These are phyloP conservation scores for Daldinia childiae DNA, from an alignment of 495 filamentous ascomycete species.

Conservation along the genomic window DNA sequence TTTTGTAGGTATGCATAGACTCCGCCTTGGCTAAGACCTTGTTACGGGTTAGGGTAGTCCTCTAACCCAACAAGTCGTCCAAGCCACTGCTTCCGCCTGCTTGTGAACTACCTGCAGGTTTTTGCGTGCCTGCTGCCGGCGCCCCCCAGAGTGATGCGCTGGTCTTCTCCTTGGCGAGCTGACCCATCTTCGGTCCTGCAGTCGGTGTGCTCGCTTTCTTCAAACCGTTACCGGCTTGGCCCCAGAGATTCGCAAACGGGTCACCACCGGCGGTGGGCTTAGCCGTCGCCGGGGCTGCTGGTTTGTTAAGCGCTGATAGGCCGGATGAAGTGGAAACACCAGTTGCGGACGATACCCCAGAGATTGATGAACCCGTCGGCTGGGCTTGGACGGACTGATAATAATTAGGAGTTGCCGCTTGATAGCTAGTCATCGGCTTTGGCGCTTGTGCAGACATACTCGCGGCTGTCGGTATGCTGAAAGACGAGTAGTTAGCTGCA, in stretches of 20 bases:
- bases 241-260: constrained; percentile 89
- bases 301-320: constrained; percentile 49
- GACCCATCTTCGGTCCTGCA: constrained; percentile 78
- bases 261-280: constrained; percentile 71
- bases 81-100: constrained; percentile 44
- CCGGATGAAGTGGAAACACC: constrained; percentile 42
- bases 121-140: constrained; percentile 54
- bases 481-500: constrained; percentile 63
- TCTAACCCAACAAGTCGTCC: constrained; percentile 58
- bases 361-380: constrained; percentile 45
- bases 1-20: constrained; percentile 8
- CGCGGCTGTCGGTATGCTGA: constrained; percentile 59
- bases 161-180: constrained; percentile 95
- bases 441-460: constrained; percentile 58
- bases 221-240: constrained; percentile 75
- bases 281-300: constrained; percentile 56
- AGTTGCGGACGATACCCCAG: constrained; percentile 39
- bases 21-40: neutral
- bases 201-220: constrained; percentile 74
- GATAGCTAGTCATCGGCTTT: constrained; percentile 71
- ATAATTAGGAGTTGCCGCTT: constrained; percentile 88
- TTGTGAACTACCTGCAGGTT: constrained; percentile 43
- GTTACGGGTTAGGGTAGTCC: neutral
- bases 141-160: constrained; percentile 94
- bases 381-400: constrained; percentile 78